Evolutionary conservation across 257 asterid species (phyloP), one percentile per base, ranked within the genome.

Genomic region (Fraxinus anomala): DNA sequence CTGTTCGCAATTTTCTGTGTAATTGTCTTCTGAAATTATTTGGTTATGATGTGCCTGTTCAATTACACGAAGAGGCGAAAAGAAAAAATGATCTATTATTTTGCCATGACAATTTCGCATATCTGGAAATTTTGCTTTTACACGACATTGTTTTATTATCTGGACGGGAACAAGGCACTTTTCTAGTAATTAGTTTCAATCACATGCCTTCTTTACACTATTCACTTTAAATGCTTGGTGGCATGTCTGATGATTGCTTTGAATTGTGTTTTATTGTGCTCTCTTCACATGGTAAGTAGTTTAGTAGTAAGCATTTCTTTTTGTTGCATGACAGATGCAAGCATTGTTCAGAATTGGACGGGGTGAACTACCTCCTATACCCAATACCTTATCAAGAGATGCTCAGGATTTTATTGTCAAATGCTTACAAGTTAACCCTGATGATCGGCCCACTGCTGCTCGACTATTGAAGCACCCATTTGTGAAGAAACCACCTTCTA

Each of bases 351-450:
- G 87, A 77, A 89, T 89, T 39, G 94, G 94, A 82, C 63, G 76
- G 81, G 94, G 94, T 2, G 89, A 88, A 78, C 90, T 85, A 73
- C 94, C 94, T 34, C 87, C 84, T 7, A 82, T 89, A 74, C 92
- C 94, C 17, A 76, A 83, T 67, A 83, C 83, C 81, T 82, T 89
- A 70, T 89, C 94, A 51, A 85, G 76, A 74, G 94, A 89, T 74
- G 92, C 94, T n/a, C 88, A 78, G 69, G 87, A 88, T 82, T 87
- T 89, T 36, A 87, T 89, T 63, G 84, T 81, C 74, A 74, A 75
- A 33, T 89, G 94, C 84, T 77, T 89, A 83, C 86, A 86, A 88
- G 92, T 89, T 12, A 85, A 89, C 80, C 94, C 92, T 44, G 84
- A 88, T 71, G 19, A 80, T 73, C 88, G 94, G 56, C 86, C 92